Evolutionary conservation across 441 rosid genomes (phyloP).

Genomic region (Pelargonium citronellum): DNA sequence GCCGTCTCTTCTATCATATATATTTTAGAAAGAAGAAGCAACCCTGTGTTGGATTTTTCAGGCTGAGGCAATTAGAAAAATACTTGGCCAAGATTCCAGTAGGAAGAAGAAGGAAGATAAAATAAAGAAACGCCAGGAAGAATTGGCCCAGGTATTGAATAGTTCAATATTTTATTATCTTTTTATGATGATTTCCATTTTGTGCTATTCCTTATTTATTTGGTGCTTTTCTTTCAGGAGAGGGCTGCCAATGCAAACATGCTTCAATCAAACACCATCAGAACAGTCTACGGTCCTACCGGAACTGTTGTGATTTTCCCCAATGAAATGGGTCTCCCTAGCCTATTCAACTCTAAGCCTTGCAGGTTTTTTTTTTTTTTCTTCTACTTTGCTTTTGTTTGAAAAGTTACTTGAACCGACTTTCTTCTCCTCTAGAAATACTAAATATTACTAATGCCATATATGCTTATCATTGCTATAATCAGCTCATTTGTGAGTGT

Average conservation of each 20-base stretch:
- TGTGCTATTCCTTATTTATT: constrained; percentile 6
- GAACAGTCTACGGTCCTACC: constrained; percentile 57
- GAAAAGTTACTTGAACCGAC: neutral
- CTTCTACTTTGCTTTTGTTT: neutral
- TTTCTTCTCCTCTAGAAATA: neutral
- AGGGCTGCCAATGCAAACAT: constrained; percentile 56
- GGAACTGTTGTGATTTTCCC: constrained; percentile 80
- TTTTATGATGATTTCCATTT: neutral
- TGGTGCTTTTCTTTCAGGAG: constrained; percentile 40
- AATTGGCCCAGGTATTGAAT: constrained; percentile 63
- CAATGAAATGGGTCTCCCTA: constrained; percentile 62
- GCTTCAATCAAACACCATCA: constrained; percentile 44
- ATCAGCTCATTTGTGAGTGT: too few species aligned
- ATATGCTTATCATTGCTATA: too few species aligned
- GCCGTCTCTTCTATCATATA: neutral
- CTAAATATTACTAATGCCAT: too few species aligned
- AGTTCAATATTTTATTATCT: neutral
- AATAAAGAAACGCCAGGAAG: constrained; percentile 70
- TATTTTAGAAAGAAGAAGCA: constrained; percentile 11
- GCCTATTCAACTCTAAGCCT: constrained; percentile 51
- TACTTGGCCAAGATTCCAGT: constrained; percentile 88
- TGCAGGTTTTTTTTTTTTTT: constrained; percentile 32
- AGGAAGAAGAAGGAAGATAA: constrained; percentile 87
- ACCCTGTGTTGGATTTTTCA: constrained; percentile 23
- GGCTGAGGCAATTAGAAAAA: constrained; percentile 89